These are phyloP conservation scores for Salix exigua DNA, from an alignment of 345 rosid genomes.

Conservation along the genomic window DNA sequence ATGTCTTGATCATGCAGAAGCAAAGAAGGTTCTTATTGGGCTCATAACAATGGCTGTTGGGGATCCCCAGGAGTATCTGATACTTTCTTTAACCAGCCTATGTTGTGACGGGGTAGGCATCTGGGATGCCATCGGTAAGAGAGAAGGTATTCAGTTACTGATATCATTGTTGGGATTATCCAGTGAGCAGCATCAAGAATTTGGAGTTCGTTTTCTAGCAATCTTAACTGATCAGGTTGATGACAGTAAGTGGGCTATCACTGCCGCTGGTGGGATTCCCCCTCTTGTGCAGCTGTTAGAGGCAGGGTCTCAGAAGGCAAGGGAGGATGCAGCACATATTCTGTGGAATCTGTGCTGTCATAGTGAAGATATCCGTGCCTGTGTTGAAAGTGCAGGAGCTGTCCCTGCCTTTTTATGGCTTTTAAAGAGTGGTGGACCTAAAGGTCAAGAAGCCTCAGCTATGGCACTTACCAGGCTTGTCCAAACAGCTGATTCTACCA, in stretches of 20 bases:
- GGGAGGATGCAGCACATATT: slow-evolving; percentile 71
- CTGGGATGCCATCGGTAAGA: slow-evolving; percentile 77
- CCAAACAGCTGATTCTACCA: slow-evolving; percentile 67
- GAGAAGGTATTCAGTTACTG: slow-evolving; percentile 81
- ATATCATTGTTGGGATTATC: slow-evolving; percentile 82
- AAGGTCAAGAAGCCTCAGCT: slow-evolving; percentile 71
- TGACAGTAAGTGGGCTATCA: slow-evolving; percentile 96
- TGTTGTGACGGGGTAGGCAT: slow-evolving; percentile 50
- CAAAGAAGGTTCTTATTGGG: slow-evolving; percentile 73
- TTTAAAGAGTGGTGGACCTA: slow-evolving; percentile 59
- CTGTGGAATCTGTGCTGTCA: slow-evolving; percentile 81
- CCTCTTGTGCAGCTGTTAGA: slow-evolving; percentile 81
- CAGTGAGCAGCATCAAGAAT: slow-evolving; percentile 86
- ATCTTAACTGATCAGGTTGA: slow-evolving; percentile 73
- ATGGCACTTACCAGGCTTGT: slow-evolving; percentile 65
- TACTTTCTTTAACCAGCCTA: slow-evolving; percentile 53
- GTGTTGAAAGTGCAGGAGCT: slow-evolving; percentile 90
- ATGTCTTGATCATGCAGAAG: slow-evolving; percentile 63
- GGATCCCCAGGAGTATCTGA: slow-evolving; percentile 64
- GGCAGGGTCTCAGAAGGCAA: slow-evolving; percentile 76
- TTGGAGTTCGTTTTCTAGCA: slow-evolving; percentile 62
- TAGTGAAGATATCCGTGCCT: slow-evolving; percentile 81
- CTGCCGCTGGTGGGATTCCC: slow-evolving; percentile 97
- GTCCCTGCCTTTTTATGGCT: slow-evolving; percentile 77
- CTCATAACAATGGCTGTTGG: slow-evolving; percentile 65